phyloP scores from a whole-genome alignment of 2,329 filamentous ascomycete species.

The Coniosporium tulheliwenetii region DNA sequence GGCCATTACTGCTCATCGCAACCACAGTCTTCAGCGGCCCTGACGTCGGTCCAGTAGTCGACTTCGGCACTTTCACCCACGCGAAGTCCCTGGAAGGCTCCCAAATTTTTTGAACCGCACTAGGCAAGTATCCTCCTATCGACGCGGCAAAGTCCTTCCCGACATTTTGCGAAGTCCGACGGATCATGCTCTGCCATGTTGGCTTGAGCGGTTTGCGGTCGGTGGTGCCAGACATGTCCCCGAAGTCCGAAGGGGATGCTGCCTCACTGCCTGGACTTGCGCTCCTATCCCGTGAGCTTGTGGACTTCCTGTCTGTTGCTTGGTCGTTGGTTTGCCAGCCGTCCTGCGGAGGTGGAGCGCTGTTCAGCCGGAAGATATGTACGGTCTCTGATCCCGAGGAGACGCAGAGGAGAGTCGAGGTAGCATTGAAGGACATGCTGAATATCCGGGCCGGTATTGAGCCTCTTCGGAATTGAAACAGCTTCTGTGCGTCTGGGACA shows the following conservation, averaged over 20 bases:
- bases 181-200: slow-evolving; percentile 76
- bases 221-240: slow-evolving; percentile 10
- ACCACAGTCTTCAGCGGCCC: slow-evolving; percentile 74
- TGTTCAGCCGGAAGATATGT: slow-evolving; percentile 73
- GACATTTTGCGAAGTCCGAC: slow-evolving; percentile 90
- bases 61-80: slow-evolving; percentile 81
- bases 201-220: slow-evolving; percentile 39
- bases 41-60: slow-evolving; percentile 17
- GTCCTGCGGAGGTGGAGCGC: too few species aligned
- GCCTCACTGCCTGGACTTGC: slow-evolving; percentile 25
- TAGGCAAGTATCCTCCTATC: slow-evolving; percentile 81
- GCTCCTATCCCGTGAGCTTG: slow-evolving; percentile 21
- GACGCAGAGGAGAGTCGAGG: slow-evolving; percentile 82
- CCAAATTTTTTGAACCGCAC: slow-evolving; percentile 95
- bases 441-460: slow-evolving; percentile 94
- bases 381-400: slow-evolving; percentile 94
- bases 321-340: slow-evolving; percentile 20
- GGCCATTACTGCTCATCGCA: slow-evolving; percentile 86
- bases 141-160: slow-evolving; percentile 77
- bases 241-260: slow-evolving; percentile 19
- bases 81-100: slow-evolving; percentile 91
- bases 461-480: slow-evolving; percentile 90
- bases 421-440: slow-evolving; percentile 97
- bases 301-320: background rate
- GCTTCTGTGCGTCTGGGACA: slow-evolving; percentile 75